Conservation (phyloP, 768 basidiomycete genomes). For the Leccinellum rugosiceps region DNA sequence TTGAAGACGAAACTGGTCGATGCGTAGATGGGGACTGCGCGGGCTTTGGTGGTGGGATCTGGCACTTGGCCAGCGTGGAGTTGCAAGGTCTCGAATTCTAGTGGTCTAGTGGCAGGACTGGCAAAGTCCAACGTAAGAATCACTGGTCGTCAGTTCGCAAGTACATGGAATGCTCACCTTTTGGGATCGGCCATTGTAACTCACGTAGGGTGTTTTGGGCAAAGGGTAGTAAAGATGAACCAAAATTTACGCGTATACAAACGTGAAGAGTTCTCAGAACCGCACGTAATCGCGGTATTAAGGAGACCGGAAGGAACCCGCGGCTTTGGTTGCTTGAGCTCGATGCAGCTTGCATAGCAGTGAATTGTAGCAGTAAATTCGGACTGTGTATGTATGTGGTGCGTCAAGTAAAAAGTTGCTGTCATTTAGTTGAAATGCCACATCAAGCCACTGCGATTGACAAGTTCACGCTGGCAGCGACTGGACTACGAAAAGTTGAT, state of each 20-base stretch:
- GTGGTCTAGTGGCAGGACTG: conserved; percentile 25
- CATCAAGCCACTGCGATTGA: too few species aligned
- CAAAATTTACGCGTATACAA: neutral
- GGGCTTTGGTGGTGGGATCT: conserved; percentile 53
- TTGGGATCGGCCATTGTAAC: conserved; percentile 23
- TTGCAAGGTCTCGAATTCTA: conserved; percentile 62
- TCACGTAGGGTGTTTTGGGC: neutral
- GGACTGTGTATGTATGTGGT: too few species aligned
- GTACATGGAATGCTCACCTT: conserved; percentile 9
- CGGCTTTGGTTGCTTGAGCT: too few species aligned
- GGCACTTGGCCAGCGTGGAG: conserved; percentile 57
- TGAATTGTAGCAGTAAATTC: too few species aligned
- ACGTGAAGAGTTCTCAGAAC: neutral
- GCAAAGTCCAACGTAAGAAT: neutral
- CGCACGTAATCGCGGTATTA: conserved; percentile 12
- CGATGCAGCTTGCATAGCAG: too few species aligned
- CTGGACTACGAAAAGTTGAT: too few species aligned
- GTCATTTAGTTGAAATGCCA: too few species aligned
- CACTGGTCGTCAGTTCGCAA: neutral
- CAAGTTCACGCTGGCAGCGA: too few species aligned
- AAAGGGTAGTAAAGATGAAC: neutral
- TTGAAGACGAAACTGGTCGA: conserved; percentile 57
- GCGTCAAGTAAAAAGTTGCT: too few species aligned
- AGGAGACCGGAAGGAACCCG: too few species aligned
- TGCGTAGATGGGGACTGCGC: conserved; percentile 64